Conservation (phyloP, 1,139 yeast species). For the Blastobotrys petasosporus region DNA sequence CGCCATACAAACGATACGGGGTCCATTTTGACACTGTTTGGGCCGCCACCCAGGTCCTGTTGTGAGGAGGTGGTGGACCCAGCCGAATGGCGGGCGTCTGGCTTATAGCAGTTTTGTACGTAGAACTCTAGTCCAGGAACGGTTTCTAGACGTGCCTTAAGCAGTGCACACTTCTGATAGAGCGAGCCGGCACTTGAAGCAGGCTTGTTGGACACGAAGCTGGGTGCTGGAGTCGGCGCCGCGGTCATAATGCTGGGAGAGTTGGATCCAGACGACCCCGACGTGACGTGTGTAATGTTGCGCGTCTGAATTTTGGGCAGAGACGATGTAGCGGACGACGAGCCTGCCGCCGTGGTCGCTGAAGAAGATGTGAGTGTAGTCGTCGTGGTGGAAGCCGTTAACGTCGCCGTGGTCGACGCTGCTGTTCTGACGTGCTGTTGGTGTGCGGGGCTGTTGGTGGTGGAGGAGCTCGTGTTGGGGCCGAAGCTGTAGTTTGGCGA, state of each 20-base stretch:
- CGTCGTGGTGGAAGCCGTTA: not conserved
- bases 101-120: constrained; percentile 51
- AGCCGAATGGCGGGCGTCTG: constrained; percentile 37
- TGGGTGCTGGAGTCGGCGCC: constrained; percentile 6
- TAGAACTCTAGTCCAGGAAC: constrained; percentile 72
- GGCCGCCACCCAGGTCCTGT: constrained; percentile 19
- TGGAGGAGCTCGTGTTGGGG: not conserved
- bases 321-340: constrained; percentile 6
- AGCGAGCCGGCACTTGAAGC: constrained; percentile 40
- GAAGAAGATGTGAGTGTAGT: not conserved
- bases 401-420: not conserved
- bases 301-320: not conserved
- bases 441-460: not conserved
- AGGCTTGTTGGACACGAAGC: constrained; percentile 9
- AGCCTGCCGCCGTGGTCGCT: not conserved
- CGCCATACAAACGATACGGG: constrained; percentile 92
- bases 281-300: not conserved
- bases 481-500: not conserved
- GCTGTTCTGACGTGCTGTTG: not conserved
- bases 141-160: constrained; percentile 52
- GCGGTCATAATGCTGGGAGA: constrained; percentile 8
- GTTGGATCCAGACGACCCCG: constrained; percentile 2
- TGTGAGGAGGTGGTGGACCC: constrained; percentile 12
- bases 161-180: constrained; percentile 59
- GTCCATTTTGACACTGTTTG: constrained; percentile 43